These are phyloP conservation scores for Parachaetomium inaequale DNA, from an alignment of 495 filamentous ascomycete genomes.

Conservation along the genomic window DNA sequence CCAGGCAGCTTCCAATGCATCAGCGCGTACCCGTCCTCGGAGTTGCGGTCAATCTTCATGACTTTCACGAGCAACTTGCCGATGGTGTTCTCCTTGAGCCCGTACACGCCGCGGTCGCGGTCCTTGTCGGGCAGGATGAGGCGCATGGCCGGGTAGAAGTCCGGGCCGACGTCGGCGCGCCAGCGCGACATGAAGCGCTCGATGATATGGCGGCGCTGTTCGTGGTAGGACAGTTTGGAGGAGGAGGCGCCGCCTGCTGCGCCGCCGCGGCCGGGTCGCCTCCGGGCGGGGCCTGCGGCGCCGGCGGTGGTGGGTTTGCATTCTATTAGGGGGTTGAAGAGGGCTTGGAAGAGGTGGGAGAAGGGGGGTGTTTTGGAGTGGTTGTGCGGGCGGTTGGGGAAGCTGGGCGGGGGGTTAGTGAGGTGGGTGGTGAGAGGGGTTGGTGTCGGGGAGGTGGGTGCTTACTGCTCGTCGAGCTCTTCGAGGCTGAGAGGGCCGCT, in stretches of 20 bases:
- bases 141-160: conserved; percentile 90
- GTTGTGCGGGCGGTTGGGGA: conserved; percentile 81
- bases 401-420: conserved; percentile 49
- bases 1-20: conserved; percentile 94
- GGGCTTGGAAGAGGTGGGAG: conserved; percentile 65
- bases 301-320: conserved; percentile 72
- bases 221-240: conserved; percentile 66
- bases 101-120: conserved; percentile 88
- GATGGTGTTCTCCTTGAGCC: conserved; percentile 88
- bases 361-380: conserved; percentile 76
- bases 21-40: conserved; percentile 79
- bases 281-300: conserved; percentile 30
- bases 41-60: conserved; percentile 89
- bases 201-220: conserved; percentile 80
- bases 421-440: neutral
- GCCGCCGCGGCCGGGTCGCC: conserved; percentile 36
- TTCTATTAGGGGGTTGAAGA: conserved; percentile 85
- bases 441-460: neutral
- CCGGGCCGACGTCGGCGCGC: conserved; percentile 80
- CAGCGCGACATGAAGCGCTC: conserved; percentile 85
- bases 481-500: conserved; percentile 41
- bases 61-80: conserved; percentile 83
- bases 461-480: conserved; percentile 65
- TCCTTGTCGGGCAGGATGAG: conserved; percentile 94
- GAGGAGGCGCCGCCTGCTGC: conserved; percentile 38